phyloP scores from a whole-genome alignment of 78 protist genomes.

The Carpediemonas membranifera region DNA sequence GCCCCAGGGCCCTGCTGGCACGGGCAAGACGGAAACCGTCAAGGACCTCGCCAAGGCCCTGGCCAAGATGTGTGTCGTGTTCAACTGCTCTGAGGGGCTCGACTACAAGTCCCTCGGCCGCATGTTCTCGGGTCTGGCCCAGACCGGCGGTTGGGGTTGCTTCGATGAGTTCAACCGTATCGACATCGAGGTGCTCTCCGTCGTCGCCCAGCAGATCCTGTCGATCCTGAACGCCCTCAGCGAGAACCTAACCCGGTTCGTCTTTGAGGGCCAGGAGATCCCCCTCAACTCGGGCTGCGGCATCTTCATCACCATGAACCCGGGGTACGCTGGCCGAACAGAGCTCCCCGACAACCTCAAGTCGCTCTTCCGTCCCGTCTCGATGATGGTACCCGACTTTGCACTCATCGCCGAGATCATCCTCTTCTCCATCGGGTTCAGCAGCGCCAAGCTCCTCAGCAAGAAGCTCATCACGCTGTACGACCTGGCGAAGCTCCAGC shows the following conservation, averaged over 20 bases:
- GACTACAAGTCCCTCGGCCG: slow-evolving; percentile 52
- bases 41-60: slow-evolving; percentile 69
- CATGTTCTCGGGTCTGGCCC: slow-evolving; percentile 65
- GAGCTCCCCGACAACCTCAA: slow-evolving; percentile 40
- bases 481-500: slow-evolving; percentile 42
- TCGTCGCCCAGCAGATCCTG: slow-evolving; percentile 71
- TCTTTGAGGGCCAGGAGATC: slow-evolving; percentile 55
- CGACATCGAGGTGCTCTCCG: slow-evolving; percentile 59
- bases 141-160: slow-evolving; percentile 74
- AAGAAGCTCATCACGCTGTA: slow-evolving; percentile 40
- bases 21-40: slow-evolving; percentile 80
- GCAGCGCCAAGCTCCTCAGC: slow-evolving; percentile 34
- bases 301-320: slow-evolving; percentile 75
- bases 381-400: slow-evolving; percentile 81
- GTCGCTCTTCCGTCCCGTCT: slow-evolving; percentile 76
- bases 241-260: slow-evolving; percentile 23
- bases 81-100: slow-evolving; percentile 70
- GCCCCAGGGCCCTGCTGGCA: slow-evolving; percentile 77
- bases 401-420: slow-evolving; percentile 60
- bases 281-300: slow-evolving; percentile 44
- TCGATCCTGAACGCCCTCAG: slow-evolving; percentile 44
- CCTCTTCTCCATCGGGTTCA: slow-evolving; percentile 36
- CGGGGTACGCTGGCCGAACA: slow-evolving; percentile 45
- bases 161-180: slow-evolving; percentile 63
- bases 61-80: slow-evolving; percentile 52